These are phyloP conservation scores for Cucumis hystrix DNA, from an alignment of 306 rosid genomes.

Conservation along the genomic window DNA sequence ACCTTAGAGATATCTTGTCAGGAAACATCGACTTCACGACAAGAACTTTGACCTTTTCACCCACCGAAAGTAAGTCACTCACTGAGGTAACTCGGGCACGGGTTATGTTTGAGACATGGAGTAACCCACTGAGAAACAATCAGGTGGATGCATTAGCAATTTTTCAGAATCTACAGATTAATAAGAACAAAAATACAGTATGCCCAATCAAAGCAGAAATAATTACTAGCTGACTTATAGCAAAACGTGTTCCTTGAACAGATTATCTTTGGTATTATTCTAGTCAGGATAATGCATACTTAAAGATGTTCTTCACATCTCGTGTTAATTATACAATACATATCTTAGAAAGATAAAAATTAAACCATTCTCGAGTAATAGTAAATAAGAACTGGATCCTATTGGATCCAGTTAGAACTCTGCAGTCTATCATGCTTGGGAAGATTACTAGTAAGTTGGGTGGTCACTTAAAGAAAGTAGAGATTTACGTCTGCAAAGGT, in stretches of 20 bases:
- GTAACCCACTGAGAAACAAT: slow-evolving; percentile 63
- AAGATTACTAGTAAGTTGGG: too few species aligned
- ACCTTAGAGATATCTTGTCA: slow-evolving; percentile 83
- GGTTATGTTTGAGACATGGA: slow-evolving; percentile 80
- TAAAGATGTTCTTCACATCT: background rate
- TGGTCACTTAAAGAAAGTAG: too few species aligned
- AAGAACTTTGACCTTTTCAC: slow-evolving; percentile 69
- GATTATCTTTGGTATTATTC: background rate
- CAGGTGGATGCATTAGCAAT: slow-evolving; percentile 1
- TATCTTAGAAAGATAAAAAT: too few species aligned
- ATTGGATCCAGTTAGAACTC: too few species aligned
- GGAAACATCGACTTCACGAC: slow-evolving; percentile 82
- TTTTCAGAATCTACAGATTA: background rate
- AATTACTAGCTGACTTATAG: background rate
- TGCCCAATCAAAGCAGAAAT: background rate
- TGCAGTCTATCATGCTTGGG: too few species aligned
- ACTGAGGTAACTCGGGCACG: slow-evolving; percentile 53
- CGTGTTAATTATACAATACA: background rate
- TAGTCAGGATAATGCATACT: background rate
- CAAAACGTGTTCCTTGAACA: background rate
- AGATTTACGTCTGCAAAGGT: background rate
- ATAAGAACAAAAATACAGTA: background rate
- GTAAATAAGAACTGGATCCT: too few species aligned
- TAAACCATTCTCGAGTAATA: too few species aligned
- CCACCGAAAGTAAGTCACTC: slow-evolving; percentile 55